Evolutionary conservation across 2,329 filamentous ascomycete genomes (phyloP).

Genomic region (Thielaviopsis punctulata): DNA sequence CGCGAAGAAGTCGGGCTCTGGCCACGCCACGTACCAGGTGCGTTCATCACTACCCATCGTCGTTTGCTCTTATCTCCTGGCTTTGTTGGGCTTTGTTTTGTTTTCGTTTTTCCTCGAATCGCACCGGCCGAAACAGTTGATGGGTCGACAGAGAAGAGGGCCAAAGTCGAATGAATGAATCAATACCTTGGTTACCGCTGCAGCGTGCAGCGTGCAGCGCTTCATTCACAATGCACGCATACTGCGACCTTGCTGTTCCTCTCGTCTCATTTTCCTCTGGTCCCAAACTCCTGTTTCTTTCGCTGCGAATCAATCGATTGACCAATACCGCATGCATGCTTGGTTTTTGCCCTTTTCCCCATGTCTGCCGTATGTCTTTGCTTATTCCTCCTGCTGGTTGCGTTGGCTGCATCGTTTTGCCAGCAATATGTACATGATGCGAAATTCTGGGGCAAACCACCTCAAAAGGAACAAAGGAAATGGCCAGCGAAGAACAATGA

Average conservation of each 20-base stretch:
- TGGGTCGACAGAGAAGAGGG: background rate
- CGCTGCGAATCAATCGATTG: background rate
- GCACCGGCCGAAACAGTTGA: too few species aligned
- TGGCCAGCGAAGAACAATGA: background rate
- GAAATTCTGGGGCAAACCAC: background rate
- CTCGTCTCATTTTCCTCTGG: slow-evolving; percentile 11
- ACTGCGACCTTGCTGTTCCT: background rate
- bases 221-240: background rate
- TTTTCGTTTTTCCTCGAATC: background rate
- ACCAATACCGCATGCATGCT: background rate
- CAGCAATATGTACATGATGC: background rate
- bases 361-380: background rate
- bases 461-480: background rate
- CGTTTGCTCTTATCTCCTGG: too few species aligned
- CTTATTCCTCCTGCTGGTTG: background rate
- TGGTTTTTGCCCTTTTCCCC: background rate
- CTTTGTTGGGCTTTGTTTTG: background rate
- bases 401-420: background rate
- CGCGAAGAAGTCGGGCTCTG: slow-evolving; percentile 32
- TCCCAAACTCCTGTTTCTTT: background rate
- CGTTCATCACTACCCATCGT: too few species aligned
- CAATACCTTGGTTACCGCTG: too few species aligned
- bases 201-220: too few species aligned
- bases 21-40: slow-evolving; percentile 43
- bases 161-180: background rate